Conservation (phyloP, 2,329 filamentous ascomycete species). For the Trichoderma sp. region DNA sequence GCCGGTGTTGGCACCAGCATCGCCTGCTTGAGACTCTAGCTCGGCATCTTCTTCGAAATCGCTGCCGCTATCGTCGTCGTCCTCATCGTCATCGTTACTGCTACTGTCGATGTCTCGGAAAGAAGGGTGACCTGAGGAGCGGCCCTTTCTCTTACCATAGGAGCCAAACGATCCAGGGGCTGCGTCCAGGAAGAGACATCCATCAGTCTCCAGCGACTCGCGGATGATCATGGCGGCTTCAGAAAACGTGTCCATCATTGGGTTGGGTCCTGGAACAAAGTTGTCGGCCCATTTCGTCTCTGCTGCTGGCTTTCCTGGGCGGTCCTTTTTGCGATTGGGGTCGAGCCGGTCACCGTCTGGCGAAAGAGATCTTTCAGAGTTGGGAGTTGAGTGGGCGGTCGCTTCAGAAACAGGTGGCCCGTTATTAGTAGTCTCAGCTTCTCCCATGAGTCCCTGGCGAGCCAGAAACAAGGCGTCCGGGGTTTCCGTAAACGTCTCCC, state of each 20-base stretch:
- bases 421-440: not conserved
- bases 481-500: conserved; percentile 11
- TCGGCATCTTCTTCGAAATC: not conserved
- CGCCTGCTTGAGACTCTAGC: not conserved
- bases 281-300: conserved; percentile 18
- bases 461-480: conserved; percentile 10
- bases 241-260: conserved; percentile 18
- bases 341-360: conserved; percentile 1
- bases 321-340: not conserved
- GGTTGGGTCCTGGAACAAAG: conserved; percentile 15
- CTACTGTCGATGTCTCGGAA: not conserved
- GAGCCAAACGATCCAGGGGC: conserved; percentile 30
- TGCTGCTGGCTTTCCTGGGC: not conserved
- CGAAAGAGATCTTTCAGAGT: not conserved
- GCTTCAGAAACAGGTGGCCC: not conserved
- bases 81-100: not conserved
- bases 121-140: not conserved
- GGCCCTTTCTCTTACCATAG: conserved; percentile 2
- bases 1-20: not conserved
- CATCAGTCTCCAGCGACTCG: conserved; percentile 42
- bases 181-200: conserved; percentile 36
- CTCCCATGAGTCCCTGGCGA: conserved; percentile 1
- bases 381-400: not conserved
- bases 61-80: not conserved
- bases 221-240: conserved; percentile 44